Percentiles rank a stretch among this genome's conserved stretches.
Conservation (phyloP, 768 basidiomycete species). For the Termitomyces sp. region DNA sequence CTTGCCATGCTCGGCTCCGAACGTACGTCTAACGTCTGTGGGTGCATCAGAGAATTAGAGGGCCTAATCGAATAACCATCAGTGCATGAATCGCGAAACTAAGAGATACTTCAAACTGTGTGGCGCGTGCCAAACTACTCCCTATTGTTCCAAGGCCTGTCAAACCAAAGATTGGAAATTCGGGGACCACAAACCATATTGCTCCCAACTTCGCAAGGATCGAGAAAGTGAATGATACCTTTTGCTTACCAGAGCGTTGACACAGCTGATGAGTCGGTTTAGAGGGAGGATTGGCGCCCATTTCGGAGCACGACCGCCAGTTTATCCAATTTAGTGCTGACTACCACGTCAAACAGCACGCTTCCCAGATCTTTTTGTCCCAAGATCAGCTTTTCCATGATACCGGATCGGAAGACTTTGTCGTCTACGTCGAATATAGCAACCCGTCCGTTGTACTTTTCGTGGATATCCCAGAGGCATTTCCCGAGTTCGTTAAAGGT, state of each 20-base stretch:
- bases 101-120: slow-evolving; percentile 1
- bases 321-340: slow-evolving; percentile 1
- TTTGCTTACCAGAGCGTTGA: neutral
- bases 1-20: neutral
- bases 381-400: neutral
- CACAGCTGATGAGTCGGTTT: neutral
- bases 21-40: neutral
- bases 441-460: neutral
- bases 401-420: neutral
- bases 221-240: neutral
- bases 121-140: slow-evolving; percentile 1
- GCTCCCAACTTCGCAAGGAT: neutral
- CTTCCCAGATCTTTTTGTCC: neutral
- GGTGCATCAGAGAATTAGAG: neutral
- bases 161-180: slow-evolving; percentile 2
- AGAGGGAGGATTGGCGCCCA: neutral
- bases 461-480: slow-evolving; percentile 1
- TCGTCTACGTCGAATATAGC: slow-evolving; percentile 2
- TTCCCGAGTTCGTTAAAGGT: neutral
- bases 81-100: slow-evolving; percentile 2
- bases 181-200: neutral
- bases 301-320: slow-evolving; percentile 1
- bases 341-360: neutral
- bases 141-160: slow-evolving; percentile 4
- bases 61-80: neutral